Percentiles rank a stretch among this genome's conserved stretches.
Evolutionary conservation across 306 rosid species (phyloP).

Genomic region (Prunus mongolica): DNA sequence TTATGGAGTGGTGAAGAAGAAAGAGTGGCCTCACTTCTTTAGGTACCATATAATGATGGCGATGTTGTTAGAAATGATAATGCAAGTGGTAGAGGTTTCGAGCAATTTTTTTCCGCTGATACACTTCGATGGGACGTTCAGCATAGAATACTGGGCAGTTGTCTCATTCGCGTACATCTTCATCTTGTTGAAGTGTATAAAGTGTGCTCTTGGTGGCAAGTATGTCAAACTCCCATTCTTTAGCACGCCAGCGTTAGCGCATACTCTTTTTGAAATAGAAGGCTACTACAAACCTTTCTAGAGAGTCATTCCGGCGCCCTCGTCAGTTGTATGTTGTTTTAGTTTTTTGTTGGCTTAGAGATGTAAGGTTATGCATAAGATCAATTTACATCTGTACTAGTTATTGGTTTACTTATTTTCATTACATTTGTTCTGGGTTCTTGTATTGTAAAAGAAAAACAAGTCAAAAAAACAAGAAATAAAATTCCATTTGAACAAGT

Average conservation of each 20-base stretch:
- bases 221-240: constrained; percentile 66
- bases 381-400: not conserved
- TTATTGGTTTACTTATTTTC: no score
- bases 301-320: not conserved
- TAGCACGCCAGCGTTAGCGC: constrained; percentile 63
- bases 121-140: constrained; percentile 70
- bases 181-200: constrained; percentile 46
- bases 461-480: no score
- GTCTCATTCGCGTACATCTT: constrained; percentile 57
- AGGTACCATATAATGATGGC: constrained; percentile 74
- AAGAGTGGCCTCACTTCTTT: constrained; percentile 55
- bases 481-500: not conserved
- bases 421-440: not conserved
- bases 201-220: constrained; percentile 69
- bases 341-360: not conserved
- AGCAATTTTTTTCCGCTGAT: constrained; percentile 80
- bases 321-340: not conserved
- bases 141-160: constrained; percentile 75
- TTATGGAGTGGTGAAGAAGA: constrained; percentile 60
- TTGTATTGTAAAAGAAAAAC: not conserved
- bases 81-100: constrained; percentile 52
- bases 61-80: constrained; percentile 58
- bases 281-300: constrained; percentile 64
- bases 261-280: constrained; percentile 48
- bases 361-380: not conserved